phyloP scores from a whole-genome alignment of 2,329 filamentous ascomycete genomes.

The Leptographium lundbergii region DNA sequence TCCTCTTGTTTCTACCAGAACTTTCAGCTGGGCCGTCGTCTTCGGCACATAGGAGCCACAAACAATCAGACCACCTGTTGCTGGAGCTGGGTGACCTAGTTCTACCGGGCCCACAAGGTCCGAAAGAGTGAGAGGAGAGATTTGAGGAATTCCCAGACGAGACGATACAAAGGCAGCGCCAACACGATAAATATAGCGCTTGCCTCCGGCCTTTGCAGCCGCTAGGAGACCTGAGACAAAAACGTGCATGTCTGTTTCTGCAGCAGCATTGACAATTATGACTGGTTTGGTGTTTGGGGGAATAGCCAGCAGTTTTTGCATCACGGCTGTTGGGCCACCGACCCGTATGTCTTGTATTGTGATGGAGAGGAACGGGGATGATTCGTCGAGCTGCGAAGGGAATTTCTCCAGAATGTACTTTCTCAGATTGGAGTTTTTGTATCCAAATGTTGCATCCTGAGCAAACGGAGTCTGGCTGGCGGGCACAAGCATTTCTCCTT shows the following conservation, averaged over 20 bases:
- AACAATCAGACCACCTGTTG: constrained; percentile 37
- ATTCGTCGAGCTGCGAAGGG: not conserved
- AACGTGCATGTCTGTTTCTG: constrained; percentile 39
- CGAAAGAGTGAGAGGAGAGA: constrained; percentile 33
- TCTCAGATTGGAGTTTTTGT: constrained; percentile 36
- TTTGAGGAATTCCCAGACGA: constrained; percentile 36
- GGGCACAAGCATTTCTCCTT: constrained; percentile 34
- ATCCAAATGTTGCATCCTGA: constrained; percentile 44
- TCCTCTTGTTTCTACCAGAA: constrained; percentile 25
- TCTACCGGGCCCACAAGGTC: constrained; percentile 24
- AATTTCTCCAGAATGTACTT: constrained; percentile 45
- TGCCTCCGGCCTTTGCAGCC: constrained; percentile 16
- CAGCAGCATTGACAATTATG: constrained; percentile 35
- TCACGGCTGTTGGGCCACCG: constrained; percentile 18
- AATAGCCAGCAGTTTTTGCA: constrained; percentile 28
- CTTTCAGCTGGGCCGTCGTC: constrained; percentile 40
- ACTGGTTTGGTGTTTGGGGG: constrained; percentile 23
- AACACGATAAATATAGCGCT: constrained; percentile 25
- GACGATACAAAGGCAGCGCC: constrained; percentile 32
- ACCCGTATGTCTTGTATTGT: constrained; percentile 31
- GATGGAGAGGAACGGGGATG: constrained; percentile 21
- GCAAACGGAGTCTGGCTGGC: constrained; percentile 43
- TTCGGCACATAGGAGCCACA: constrained; percentile 47
- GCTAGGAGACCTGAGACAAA: constrained; percentile 34
- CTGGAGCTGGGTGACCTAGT: constrained; percentile 4